Conservation (phyloP, 2,329 filamentous ascomycete genomes). For the Arthrobotrys megalospora region DNA sequence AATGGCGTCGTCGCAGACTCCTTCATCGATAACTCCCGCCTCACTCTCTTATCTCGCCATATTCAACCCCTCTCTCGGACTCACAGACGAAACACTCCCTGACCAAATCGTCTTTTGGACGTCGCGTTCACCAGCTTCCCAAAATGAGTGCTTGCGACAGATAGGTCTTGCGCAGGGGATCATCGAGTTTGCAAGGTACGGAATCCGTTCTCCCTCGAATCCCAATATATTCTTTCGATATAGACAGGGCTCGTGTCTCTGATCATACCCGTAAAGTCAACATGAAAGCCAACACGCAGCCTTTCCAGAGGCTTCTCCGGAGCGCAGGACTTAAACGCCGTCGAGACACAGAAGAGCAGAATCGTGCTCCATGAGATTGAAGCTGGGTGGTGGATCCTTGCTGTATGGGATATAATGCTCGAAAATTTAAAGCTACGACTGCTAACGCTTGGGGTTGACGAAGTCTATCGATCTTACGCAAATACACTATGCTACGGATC, state of each 20-base stretch:
- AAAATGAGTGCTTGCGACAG: conserved; percentile 89
- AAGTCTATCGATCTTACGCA: conserved; percentile 87
- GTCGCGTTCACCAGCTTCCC: conserved; percentile 72
- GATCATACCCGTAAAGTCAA: conserved; percentile 32
- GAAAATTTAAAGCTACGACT: neutral
- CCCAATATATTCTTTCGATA: neutral
- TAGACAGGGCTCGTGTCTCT: conserved; percentile 55
- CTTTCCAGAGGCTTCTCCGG: conserved; percentile 80
- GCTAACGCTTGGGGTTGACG: conserved; percentile 14
- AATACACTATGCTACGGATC: conserved; percentile 68
- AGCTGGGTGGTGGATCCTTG: conserved; percentile 93
- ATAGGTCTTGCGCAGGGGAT: conserved; percentile 97
- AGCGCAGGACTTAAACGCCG: conserved; percentile 81
- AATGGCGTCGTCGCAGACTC: conserved; percentile 56
- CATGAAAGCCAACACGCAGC: conserved; percentile 48
- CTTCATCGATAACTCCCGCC: conserved; percentile 76
- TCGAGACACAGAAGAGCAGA: conserved; percentile 91
- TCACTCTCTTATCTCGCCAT: conserved; percentile 92
- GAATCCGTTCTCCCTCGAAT: conserved; percentile 61
- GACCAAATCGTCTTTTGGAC: conserved; percentile 96
- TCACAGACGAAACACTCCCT: conserved; percentile 78
- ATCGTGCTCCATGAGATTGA: conserved; percentile 88
- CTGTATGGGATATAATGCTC: conserved; percentile 73
- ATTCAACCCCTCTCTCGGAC: conserved; percentile 85
- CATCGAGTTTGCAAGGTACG: conserved; percentile 85